Base-by-base conservation (phyloP, 495 filamentous ascomycete genomes). In the Hypoxylon fragiforme region DNA sequence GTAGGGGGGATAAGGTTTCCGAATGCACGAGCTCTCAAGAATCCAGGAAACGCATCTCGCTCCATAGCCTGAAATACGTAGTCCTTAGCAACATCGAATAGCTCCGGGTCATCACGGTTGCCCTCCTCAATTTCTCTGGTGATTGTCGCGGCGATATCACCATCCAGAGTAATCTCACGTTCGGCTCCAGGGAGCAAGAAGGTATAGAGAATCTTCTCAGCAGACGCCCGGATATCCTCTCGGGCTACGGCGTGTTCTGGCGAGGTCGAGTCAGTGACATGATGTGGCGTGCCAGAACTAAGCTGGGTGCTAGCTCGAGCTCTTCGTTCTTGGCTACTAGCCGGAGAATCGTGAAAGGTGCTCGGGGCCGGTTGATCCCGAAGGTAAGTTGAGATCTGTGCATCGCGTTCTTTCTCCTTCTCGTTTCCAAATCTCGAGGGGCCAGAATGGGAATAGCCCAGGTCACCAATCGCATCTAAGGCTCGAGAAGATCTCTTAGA, bases 11-110 rank as follows among this genome's bases (percentile, higher is more conserved):
- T 89, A 1, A 98, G 76, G 64, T 98, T 98, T 32, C 95, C 95
- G 11, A 98, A 79, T 5, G 92, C 94, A 74, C 97, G 97, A 63
- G 88, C 86, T 61, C 90, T 85, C 56, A 98, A 81, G 77, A 98
- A 98, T 16, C 92, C 92, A 3, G 94, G 94, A 71, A 96, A 98
- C 11, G 94, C 94, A 73, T 97, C 94, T 34, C 95, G 85, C 71
- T 99, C 94, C 95, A 99, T 99, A 2, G 94, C 94, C 67, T 97
- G 95, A 71, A 97, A 99, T 38, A 96, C 92, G 67, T 97, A 99
- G 73, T 99, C 95, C 71, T 97, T 97, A 19, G 94, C 94, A 2
- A 87, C 85, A 67, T 97, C 92, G 57, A 99, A 99, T 8, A 99
- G 85, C 67, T 97, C 94, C 1, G 94, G 94, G 65, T 99, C 94